Evolutionary conservation across 805 yeast species (phyloP), one percentile per base, ranked within the genome.

Genomic region (Wickerhamiella qilinensis): DNA sequence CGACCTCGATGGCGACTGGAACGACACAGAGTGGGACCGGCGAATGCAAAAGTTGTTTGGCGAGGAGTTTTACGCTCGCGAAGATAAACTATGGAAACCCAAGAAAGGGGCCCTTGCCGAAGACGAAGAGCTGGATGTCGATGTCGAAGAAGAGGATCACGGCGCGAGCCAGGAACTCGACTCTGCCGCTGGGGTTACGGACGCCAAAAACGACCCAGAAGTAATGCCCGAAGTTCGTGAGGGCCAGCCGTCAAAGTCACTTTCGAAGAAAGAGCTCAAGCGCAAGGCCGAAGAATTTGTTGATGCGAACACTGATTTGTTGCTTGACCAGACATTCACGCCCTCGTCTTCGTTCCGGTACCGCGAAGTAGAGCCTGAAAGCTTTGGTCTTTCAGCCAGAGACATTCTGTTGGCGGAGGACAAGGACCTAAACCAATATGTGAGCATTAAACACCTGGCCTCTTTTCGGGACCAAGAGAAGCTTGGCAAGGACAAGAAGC

Each of bases 331-430:
- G 49, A 73, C 52, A 2, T 38, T 44, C 14, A 40, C 64, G 7
- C 57, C 58, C 32, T 67, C 57, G 4, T 65, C 64, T 2, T 68
- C 68, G 14, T 88, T 91, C 68, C 76, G 75, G 50, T 91, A 91
- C 55, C 72, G 96, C 51, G 94, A 85, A 50, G 97, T 91, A 3
- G 85, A 94, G 1, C 96, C 98, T 7, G 97, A 91, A 52, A 63
- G 85, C 8, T 91, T 72, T 60, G 97, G 97, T 11, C 66, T 91
- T 36, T 67, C 81, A 0, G 70, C 91, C 0, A 68, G 91, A 45
- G 98, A 91, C 50, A 91, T 91, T 35, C 64, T 91, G 38, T 62
- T 83, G 42, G 98, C 98, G 12, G 88, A 82, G 52, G 98, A 91
- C 56, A 67, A 69, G 43, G 80, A 78, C 36, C 66, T 91, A 57